Conservation (phyloP, 352 stramenopile genomes). For the Globisporangium irregulare region DNA sequence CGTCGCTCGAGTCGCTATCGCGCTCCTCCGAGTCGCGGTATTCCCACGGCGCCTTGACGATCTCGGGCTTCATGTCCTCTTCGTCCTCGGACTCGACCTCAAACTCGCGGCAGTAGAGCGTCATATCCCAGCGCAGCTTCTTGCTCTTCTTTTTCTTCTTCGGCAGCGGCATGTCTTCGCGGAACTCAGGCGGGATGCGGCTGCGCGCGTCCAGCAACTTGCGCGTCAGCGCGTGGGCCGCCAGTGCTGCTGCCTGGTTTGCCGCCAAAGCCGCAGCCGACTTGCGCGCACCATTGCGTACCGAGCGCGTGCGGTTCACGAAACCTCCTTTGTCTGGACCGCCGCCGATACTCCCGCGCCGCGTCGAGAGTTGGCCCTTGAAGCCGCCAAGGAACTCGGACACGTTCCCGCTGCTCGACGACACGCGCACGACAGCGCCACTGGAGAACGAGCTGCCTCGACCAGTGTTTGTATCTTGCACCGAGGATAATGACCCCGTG, state of each 20-base stretch:
- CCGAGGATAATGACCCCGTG: not conserved
- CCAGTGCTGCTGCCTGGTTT: slow-evolving; percentile 8
- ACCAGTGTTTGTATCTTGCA: not conserved
- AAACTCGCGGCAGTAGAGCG: slow-evolving; percentile 48
- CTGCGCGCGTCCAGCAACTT: slow-evolving; percentile 49
- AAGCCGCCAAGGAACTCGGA: slow-evolving; percentile 68
- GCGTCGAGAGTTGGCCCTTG: slow-evolving; percentile 42
- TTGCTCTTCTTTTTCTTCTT: slow-evolving; percentile 32
- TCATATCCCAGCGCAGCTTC: slow-evolving; percentile 47
- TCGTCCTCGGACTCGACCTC: slow-evolving; percentile 59
- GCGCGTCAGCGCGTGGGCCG: slow-evolving; percentile 35
- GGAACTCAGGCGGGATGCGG: slow-evolving; percentile 58
- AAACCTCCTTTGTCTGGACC: slow-evolving; percentile 24
- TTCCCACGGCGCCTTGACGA: slow-evolving; percentile 22
- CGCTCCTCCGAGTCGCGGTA: slow-evolving; percentile 15
- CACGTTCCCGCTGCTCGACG: slow-evolving; percentile 42
- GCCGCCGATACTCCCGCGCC: slow-evolving; percentile 24
- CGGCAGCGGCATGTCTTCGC: slow-evolving; percentile 36
- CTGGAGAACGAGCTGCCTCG: slow-evolving; percentile 12
- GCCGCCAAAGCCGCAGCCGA: slow-evolving; percentile 29
- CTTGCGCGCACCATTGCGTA: slow-evolving; percentile 38
- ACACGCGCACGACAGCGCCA: slow-evolving; percentile 30
- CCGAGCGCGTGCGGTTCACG: slow-evolving; percentile 39
- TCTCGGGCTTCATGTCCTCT: slow-evolving; percentile 25
- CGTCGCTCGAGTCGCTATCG: slow-evolving; percentile 40